Evolutionary conservation across 208 protist species (phyloP), one percentile per base, ranked within the genome.

Genomic region (Angomonas desouzai): DNA sequence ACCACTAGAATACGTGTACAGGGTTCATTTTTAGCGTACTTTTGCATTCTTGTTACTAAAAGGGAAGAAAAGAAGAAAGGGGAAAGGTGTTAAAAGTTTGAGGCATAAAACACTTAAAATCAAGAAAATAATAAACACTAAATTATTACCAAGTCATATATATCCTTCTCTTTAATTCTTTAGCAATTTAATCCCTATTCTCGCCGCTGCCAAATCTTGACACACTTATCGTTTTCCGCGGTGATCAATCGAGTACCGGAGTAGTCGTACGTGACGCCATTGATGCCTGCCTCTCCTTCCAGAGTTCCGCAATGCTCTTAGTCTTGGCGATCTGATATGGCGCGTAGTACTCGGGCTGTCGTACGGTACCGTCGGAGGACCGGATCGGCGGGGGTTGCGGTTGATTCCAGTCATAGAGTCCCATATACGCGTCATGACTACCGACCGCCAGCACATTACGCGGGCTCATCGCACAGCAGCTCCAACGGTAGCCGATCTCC

Each of bases 371-470:
- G 25, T 25, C 18, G 18, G 20, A 3, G 25, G 38, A 20, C 1
- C 32, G 55, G 30, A 18, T 72, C 25, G 23, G 22, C 13, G 33
- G 13, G 32, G 79, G 64, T 61, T 89, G 83, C 23, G 72, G 97
- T 3, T 87, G 92, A n/a, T 91, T 92, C 95, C 97, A 99, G 81
- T 99, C 99, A 76, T 97, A 99, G 28, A 99, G 96, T 29, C 87
- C 74, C 9, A 98, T 13, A n/a, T 81, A 68, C 16, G 92, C 92
- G 67, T 97, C 89, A 38, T 89, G 89, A n/a, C 93, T 97, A 32
- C 94, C 96, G 0, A 98, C 93, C 1, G 98, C 68, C 4, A 99
- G 87, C 32, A 97, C 85, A 72, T 98, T 94, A 49, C 85, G 72
- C 16, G 77, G 77, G 45, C 85, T 93, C 66, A 95, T 76, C 23